Evolutionary conservation across 1,139 yeast genomes (phyloP).

Genomic region (Saccharomycopsis hybrid): DNA sequence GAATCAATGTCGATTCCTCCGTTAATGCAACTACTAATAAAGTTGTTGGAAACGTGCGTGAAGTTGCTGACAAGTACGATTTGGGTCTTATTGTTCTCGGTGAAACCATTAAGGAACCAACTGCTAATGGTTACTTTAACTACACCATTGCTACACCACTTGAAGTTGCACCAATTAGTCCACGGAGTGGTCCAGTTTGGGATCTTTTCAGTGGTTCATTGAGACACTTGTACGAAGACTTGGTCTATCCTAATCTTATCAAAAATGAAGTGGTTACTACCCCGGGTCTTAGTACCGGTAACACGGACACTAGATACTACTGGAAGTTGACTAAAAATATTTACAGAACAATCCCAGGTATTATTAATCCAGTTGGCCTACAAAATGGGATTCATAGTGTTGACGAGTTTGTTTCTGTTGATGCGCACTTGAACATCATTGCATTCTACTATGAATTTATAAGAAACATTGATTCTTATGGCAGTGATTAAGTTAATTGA

Average conservation of each 20-base stretch:
- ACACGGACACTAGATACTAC: conserved; percentile 78
- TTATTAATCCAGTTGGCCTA: background rate
- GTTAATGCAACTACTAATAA: conserved; percentile 34
- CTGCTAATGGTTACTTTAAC: conserved; percentile 32
- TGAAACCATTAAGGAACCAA: conserved; percentile 22
- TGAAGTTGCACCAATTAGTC: conserved; percentile 52
- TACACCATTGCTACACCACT: conserved; percentile 34
- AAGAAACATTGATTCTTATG: conserved; percentile 7
- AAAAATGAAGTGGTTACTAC: conserved; percentile 41
- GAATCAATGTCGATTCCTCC: conserved; percentile 40
- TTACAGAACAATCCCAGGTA: conserved; percentile 53
- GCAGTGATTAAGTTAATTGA: background rate
- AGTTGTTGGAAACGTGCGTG: conserved; percentile 31
- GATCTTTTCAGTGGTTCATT: conserved; percentile 47
- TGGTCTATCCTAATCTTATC: conserved; percentile 26
- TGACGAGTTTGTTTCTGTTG: conserved; percentile 47
- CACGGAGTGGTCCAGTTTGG: conserved; percentile 45
- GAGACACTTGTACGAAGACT: conserved; percentile 40
- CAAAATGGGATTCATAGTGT: conserved; percentile 43
- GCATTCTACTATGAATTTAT: conserved; percentile 56
- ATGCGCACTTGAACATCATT: conserved; percentile 49
- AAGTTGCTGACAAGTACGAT: conserved; percentile 37
- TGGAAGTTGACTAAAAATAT: conserved; percentile 69
- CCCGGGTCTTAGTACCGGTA: conserved; percentile 69
- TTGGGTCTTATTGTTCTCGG: conserved; percentile 40